These are phyloP conservation scores for Entrophospora sp. DNA, from an alignment of 192 early-diverging fungal genomes.

Conservation along the genomic window DNA sequence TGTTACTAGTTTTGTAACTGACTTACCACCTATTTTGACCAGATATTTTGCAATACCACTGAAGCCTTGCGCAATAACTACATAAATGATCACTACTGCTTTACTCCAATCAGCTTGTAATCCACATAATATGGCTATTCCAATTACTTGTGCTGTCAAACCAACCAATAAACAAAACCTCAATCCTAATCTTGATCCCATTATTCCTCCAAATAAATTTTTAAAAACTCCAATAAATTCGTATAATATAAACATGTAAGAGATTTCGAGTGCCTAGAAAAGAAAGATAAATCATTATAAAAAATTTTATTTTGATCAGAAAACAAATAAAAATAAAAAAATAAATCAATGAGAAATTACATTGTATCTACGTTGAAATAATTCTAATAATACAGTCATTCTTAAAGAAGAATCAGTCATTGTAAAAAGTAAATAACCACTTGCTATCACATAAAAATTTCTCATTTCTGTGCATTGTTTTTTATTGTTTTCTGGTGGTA, in stretches of 20 bases:
- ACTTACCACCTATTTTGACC: constrained; percentile 39
- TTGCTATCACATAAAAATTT: constrained; percentile 21
- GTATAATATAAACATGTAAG: too few relatives aligned
- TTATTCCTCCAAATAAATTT: constrained; percentile 36
- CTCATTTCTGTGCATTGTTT: constrained; percentile 1
- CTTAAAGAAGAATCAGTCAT: constrained; percentile 33
- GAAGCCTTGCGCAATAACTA: constrained; percentile 31
- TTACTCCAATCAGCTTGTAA: constrained; percentile 23
- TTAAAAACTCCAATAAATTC: constrained; percentile 34
- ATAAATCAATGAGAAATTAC: too few relatives aligned
- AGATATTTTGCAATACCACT: constrained; percentile 39
- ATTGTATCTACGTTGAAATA: constrained; percentile 25
- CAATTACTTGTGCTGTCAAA: constrained; percentile 31
- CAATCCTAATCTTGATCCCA: constrained; percentile 32
- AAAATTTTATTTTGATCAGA: too few relatives aligned
- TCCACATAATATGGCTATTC: constrained; percentile 30
- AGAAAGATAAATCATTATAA: background rate
- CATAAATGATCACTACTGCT: constrained; percentile 27
- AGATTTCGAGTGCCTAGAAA: constrained; percentile 19
- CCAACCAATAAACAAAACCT: constrained; percentile 27
- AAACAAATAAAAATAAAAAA: too few relatives aligned
- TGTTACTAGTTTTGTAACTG: constrained; percentile 34
- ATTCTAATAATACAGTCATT: constrained; percentile 34
- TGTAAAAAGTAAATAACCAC: constrained; percentile 30
- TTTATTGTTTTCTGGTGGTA: too few relatives aligned